These are phyloP conservation scores for Volvox reticuliferus DNA, from an alignment of 139 green algal genomes.

Conservation along the genomic window DNA sequence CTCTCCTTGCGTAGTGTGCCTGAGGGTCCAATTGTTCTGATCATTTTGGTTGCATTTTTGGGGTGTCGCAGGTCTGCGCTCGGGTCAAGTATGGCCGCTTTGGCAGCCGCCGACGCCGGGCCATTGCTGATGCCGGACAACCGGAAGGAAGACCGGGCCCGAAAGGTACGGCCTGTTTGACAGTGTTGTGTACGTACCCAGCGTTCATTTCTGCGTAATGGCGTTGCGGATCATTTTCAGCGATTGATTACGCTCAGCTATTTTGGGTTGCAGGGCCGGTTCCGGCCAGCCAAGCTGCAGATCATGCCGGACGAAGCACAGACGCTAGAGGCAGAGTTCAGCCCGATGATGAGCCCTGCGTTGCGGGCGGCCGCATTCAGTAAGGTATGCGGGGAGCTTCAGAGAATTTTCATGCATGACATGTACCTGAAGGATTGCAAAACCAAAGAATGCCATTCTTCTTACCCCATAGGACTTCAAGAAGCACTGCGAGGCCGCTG, in stretches of 20 bases:
- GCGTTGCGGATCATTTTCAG: background rate
- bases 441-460: background rate
- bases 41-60: background rate
- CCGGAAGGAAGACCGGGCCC: slow-evolving; percentile 79
- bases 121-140: slow-evolving; percentile 67
- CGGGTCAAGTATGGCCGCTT: background rate
- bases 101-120: slow-evolving; percentile 27
- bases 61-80: background rate
- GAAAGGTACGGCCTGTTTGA: slow-evolving; percentile 43
- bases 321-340: slow-evolving; percentile 75
- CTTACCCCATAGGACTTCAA: slow-evolving; percentile 81
- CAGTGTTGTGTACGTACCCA: too few species aligned
- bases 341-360: slow-evolving; percentile 52
- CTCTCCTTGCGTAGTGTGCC: background rate
- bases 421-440: too few species aligned
- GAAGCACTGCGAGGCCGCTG: slow-evolving; percentile 84
- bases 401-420: too few species aligned
- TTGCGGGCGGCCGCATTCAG: slow-evolving; percentile 62
- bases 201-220: too few species aligned
- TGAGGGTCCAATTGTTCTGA: too few species aligned
- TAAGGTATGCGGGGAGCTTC: slow-evolving; percentile 37
- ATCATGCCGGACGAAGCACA: slow-evolving; percentile 77
- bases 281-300: slow-evolving; percentile 81
- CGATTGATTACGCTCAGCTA: background rate
- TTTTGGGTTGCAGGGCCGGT: slow-evolving; percentile 57